phyloP scores from a whole-genome alignment of 768 basidiomycete species.

The Glaciozyma martinii region DNA sequence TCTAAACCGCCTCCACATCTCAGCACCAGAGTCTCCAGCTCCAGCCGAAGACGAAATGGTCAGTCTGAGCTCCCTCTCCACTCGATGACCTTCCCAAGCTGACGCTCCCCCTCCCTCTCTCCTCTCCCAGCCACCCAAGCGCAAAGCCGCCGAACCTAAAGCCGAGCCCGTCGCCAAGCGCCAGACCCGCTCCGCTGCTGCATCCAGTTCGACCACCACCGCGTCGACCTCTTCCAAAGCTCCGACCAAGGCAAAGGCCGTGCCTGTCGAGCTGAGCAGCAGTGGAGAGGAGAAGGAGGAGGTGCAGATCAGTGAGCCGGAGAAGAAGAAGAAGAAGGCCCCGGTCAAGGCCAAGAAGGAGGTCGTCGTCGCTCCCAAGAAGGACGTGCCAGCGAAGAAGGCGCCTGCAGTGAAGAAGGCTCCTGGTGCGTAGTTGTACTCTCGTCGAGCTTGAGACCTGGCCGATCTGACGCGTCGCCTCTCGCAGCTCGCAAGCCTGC shows the following conservation, averaged over 20 bases:
- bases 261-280: neutral
- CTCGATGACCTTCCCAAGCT: neutral
- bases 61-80: neutral
- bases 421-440: neutral
- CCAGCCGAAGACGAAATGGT: neutral
- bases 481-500: neutral
- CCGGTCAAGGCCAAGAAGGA: slow-evolving; percentile 4
- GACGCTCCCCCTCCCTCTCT: neutral
- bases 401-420: neutral
- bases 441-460: no score
- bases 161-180: slow-evolving; percentile 3
- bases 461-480: no score
- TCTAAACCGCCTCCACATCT: no score
- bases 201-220: neutral
- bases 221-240: neutral
- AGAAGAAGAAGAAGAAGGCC: neutral
- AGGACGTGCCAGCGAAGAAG: neutral
- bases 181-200: slow-evolving; percentile 2
- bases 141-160: neutral
- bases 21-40: no score
- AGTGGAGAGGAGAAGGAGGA: neutral
- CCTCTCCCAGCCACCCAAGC: slow-evolving; percentile 8
- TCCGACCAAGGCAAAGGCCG: neutral
- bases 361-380: neutral
- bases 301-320: neutral